Conservation (phyloP, 2,329 filamentous ascomycete genomes). For the Ophiostoma himal-ulmi region DNA sequence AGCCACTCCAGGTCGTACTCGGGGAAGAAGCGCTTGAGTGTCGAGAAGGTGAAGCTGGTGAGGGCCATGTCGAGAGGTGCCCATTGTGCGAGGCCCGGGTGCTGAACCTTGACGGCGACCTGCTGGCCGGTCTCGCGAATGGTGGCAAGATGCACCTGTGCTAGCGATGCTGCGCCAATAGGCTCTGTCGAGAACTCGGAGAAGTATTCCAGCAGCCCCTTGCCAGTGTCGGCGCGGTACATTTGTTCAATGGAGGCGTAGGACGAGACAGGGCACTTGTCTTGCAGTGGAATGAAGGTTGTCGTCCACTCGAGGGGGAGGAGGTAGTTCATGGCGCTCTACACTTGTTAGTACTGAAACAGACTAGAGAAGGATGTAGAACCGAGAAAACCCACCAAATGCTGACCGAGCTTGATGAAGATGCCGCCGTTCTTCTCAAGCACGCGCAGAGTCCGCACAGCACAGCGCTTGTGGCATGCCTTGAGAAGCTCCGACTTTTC, state of each 20-base stretch:
- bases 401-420: conserved; percentile 96
- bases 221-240: conserved; percentile 78
- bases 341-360: conserved; percentile 24
- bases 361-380: background rate
- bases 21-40: conserved; percentile 86
- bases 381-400: conserved; percentile 52
- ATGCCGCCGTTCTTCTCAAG: conserved; percentile 96
- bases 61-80: conserved; percentile 79
- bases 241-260: conserved; percentile 79
- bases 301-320: conserved; percentile 87
- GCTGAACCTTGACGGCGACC: conserved; percentile 95
- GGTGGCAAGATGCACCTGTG: conserved; percentile 86
- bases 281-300: conserved; percentile 92
- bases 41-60: conserved; percentile 83
- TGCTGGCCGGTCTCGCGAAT: conserved; percentile 74
- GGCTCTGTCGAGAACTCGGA: conserved; percentile 73
- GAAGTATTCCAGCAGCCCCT: conserved; percentile 74
- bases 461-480: conserved; percentile 88
- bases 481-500: conserved; percentile 65
- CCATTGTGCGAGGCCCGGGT: conserved; percentile 85
- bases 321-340: conserved; percentile 93
- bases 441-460: conserved; percentile 75
- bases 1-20: conserved; percentile 98
- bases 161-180: conserved; percentile 87
- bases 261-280: conserved; percentile 89